phyloP scores from a whole-genome alignment of 2,329 filamentous ascomycete species.

The Fonsecaea erecta region DNA sequence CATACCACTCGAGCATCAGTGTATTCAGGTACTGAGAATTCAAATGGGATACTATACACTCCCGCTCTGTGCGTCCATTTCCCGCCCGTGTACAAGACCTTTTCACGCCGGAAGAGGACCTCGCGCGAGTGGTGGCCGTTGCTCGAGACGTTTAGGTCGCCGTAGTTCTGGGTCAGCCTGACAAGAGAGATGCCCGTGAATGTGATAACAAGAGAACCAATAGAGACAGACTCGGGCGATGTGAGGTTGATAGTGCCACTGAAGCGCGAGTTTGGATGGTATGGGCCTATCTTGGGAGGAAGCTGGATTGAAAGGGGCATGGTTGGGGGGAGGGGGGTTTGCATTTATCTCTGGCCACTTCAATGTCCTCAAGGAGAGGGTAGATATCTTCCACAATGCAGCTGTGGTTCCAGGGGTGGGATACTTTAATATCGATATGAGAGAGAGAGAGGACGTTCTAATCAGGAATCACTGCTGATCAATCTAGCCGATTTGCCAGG shows the following conservation, averaged over 20 bases:
- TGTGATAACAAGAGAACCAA: conserved; percentile 2
- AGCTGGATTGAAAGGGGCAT: conserved; percentile 15
- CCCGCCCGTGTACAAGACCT: neutral
- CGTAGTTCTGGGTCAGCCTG: conserved; percentile 13
- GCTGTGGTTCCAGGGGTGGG: neutral
- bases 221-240: conserved; percentile 2
- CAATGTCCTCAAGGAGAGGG: neutral
- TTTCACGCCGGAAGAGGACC: neutral
- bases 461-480: too few relatives aligned
- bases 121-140: conserved; percentile 2
- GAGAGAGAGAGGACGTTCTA: too few relatives aligned
- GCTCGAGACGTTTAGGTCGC: conserved; percentile 10
- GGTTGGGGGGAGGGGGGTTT: neutral
- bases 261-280: neutral
- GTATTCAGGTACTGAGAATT: neutral
- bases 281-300: neutral
- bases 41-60: conserved; percentile 7
- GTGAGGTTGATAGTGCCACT: conserved; percentile 5
- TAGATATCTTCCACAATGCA: neutral
- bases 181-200: conserved; percentile 2
- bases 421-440: neutral
- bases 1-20: neutral
- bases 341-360: neutral
- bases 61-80: conserved; percentile 13
- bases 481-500: too few relatives aligned